A percentile compares a stretch with the other conserved stretches of the same genome.
Evolutionary conservation across 1,284 basidiomycete genomes (phyloP).

Genomic region (Puccinia hordei): DNA sequence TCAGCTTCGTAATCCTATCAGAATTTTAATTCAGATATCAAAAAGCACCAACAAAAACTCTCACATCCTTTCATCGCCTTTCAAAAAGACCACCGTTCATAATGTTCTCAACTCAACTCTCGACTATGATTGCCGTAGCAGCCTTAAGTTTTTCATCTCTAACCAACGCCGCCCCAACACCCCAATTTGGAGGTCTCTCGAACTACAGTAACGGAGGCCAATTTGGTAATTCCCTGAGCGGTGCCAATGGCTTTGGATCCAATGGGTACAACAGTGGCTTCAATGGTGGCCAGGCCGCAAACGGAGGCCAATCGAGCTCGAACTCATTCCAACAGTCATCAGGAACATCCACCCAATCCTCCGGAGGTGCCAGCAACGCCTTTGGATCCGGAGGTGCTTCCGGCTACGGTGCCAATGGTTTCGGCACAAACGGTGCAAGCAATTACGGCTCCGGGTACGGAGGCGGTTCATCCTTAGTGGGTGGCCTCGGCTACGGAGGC

Average conservation of each 20-base stretch:
- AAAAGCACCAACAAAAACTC: background rate
- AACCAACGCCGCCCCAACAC: background rate
- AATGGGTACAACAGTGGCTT: conserved; percentile 8
- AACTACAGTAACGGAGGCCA: conserved; percentile 6
- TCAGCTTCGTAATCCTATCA: background rate
- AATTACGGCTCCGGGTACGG: conserved; percentile 4
- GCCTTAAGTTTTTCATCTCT: background rate
- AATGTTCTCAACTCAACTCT: conserved; percentile 5
- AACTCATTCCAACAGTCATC: conserved; percentile 30
- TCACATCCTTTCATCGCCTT: background rate
- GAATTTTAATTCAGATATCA: background rate
- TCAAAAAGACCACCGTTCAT: background rate
- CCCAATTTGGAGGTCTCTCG: background rate
- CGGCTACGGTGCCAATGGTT: conserved; percentile 16
- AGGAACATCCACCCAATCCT: conserved; percentile 15
- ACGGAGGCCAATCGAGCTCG: conserved; percentile 8
- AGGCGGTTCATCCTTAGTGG: background rate
- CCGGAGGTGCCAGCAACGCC: background rate
- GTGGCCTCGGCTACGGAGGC: background rate
- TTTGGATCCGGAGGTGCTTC: conserved; percentile 6
- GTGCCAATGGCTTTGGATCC: background rate
- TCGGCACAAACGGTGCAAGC: background rate
- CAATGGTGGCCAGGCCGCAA: background rate
- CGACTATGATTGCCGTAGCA: background rate
- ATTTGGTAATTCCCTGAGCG: background rate